These are phyloP conservation scores for Chlorella sp. DNA, from an alignment of 139 green algal species.

Conservation along the genomic window DNA sequence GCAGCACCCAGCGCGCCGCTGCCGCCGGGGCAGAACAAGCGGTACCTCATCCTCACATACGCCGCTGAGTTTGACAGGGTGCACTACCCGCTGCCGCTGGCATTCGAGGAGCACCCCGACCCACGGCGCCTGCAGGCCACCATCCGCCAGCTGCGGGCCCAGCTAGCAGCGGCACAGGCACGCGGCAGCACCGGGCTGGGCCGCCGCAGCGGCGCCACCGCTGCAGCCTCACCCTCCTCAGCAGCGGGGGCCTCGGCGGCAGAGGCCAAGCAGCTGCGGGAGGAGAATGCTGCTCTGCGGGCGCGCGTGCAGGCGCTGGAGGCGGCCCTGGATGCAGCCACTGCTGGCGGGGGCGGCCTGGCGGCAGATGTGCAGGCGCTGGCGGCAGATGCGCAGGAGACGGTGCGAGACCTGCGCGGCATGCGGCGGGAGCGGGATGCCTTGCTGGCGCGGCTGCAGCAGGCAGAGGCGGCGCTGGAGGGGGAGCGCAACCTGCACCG, in stretches of 20 bases:
- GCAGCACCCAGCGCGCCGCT: background rate
- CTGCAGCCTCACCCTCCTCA: background rate
- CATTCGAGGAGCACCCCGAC: slow-evolving; percentile 78
- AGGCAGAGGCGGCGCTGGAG: slow-evolving; percentile 69
- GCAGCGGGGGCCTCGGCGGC: slow-evolving; percentile 30
- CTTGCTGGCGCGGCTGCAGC: slow-evolving; percentile 61
- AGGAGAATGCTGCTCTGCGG: slow-evolving; percentile 70
- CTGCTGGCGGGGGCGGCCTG: background rate
- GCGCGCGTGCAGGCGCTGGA: slow-evolving; percentile 43
- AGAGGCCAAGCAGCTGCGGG: slow-evolving; percentile 64
- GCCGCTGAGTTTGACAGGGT: slow-evolving; percentile 92
- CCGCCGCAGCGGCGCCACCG: background rate
- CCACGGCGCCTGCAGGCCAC: slow-evolving; percentile 63
- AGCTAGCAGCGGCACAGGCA: slow-evolving; percentile 35
- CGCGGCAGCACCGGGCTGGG: background rate
- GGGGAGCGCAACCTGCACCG: slow-evolving; percentile 71
- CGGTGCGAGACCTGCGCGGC: slow-evolving; percentile 59
- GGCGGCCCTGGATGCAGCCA: background rate
- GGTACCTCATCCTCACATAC: slow-evolving; percentile 95
- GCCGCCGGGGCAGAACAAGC: slow-evolving; percentile 70
- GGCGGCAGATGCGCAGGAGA: slow-evolving; percentile 52
- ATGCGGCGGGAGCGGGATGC: slow-evolving; percentile 78
- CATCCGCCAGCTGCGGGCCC: slow-evolving; percentile 66
- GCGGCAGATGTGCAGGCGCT: slow-evolving; percentile 49
- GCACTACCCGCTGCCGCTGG: slow-evolving; percentile 91